Evolutionary conservation across 2,329 filamentous ascomycete genomes (phyloP).

Genomic region (Penicillium palitans): DNA sequence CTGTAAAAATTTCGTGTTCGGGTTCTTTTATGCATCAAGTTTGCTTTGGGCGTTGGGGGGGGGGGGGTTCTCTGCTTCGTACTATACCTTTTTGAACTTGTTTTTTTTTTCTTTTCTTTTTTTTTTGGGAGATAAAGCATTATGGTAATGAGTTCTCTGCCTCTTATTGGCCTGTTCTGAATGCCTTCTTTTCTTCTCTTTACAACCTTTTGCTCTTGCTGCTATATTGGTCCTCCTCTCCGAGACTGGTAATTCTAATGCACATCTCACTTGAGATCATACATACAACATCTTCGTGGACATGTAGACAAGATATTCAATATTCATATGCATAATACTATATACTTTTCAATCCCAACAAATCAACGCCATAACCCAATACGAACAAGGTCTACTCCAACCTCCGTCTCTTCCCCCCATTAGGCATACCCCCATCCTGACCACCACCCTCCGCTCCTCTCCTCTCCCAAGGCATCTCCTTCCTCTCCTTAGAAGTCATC

Average conservation of each 20-base stretch:
- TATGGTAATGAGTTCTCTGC: slow-evolving; percentile 20
- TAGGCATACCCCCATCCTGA: slow-evolving; percentile 18
- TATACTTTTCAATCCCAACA: not conserved
- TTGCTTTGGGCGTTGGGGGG: slow-evolving; percentile 13
- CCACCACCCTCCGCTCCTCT: slow-evolving; percentile 40
- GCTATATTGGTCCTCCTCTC: not conserved
- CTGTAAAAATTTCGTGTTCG: slow-evolving; percentile 18
- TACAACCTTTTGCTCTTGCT: not conserved
- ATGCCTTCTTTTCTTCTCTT: slow-evolving; percentile 9
- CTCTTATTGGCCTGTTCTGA: slow-evolving; percentile 3
- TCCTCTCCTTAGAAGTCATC: slow-evolving; percentile 80
- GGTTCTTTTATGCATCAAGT: slow-evolving; percentile 12
- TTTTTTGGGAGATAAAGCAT: slow-evolving; percentile 16
- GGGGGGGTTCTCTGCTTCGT: slow-evolving; percentile 15
- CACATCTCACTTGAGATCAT: not conserved
- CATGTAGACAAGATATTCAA: not conserved
- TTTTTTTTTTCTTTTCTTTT: slow-evolving; percentile 5
- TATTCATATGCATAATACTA: slow-evolving; percentile 4
- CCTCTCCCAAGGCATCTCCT: slow-evolving; percentile 62
- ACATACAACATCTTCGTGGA: not conserved
- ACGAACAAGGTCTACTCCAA: slow-evolving; percentile 22
- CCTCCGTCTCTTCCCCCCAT: slow-evolving; percentile 32
- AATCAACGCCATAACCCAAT: not conserved
- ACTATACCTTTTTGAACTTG: slow-evolving; percentile 25
- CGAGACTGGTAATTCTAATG: slow-evolving; percentile 4